A percentile compares a stretch with the other conserved stretches of the same genome.
Conservation (phyloP, 2,329 filamentous ascomycete species). For the Neurospora sp. region DNA sequence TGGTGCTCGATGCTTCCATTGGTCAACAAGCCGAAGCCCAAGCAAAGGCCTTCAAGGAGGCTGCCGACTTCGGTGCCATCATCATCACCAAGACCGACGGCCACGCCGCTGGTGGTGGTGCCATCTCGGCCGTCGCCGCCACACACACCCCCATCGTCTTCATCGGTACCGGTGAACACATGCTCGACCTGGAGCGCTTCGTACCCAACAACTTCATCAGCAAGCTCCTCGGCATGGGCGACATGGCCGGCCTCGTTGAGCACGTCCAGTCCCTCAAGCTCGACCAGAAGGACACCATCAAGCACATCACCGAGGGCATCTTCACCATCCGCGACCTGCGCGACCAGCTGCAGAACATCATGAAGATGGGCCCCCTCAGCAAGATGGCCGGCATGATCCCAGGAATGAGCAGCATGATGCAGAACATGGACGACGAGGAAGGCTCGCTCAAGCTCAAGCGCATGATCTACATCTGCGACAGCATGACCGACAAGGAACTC, state of each 20-base stretch:
- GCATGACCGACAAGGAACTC: constrained; percentile 92
- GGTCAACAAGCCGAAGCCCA: constrained; percentile 93
- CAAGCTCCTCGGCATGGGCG: constrained; percentile 93
- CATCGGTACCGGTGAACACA: constrained; percentile 94
- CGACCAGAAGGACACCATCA: constrained; percentile 98
- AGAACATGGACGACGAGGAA: constrained; percentile 94
- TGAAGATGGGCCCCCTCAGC: constrained; percentile 97
- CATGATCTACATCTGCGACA: constrained; percentile 99
- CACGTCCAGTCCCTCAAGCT: constrained; percentile 93
- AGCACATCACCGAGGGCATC: constrained; percentile 93
- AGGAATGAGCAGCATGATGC: constrained; percentile 86
- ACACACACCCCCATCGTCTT: constrained; percentile 97
- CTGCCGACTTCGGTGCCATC: constrained; percentile 93
- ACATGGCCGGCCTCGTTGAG: constrained; percentile 89
- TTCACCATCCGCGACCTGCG: constrained; percentile 91
- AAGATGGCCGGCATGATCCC: constrained; percentile 99
- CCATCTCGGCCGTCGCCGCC: constrained; percentile 92
- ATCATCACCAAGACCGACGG: constrained; percentile 99
- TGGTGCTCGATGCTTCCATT: constrained; percentile 94
- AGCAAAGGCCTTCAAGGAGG: constrained; percentile 92
- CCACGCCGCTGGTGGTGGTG: constrained; percentile 88
- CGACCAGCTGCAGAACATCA: constrained; percentile 93
- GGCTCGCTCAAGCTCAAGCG: constrained; percentile 87
- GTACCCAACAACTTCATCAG: constrained; percentile 87
- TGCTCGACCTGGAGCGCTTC: constrained; percentile 89